phyloP scores from a whole-genome alignment of 2,329 filamentous ascomycete species.

The Hawksworthiomyces lignivorus region DNA sequence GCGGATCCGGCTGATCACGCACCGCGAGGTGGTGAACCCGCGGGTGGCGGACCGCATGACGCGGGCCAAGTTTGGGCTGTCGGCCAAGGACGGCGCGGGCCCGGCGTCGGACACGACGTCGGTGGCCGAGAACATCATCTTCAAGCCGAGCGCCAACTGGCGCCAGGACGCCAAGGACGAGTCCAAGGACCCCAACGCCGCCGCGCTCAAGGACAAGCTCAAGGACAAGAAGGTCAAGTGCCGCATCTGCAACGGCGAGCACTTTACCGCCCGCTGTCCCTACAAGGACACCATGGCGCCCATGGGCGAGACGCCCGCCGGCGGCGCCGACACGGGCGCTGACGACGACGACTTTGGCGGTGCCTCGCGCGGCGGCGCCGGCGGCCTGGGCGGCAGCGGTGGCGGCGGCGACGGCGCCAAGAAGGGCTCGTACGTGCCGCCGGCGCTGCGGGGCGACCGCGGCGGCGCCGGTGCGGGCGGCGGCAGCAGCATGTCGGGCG shows the following conservation, averaged over 20 bases:
- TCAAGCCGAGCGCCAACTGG: constrained; percentile 90
- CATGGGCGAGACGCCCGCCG: constrained; percentile 53
- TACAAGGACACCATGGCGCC: constrained; percentile 99
- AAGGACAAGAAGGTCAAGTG: constrained; percentile 99
- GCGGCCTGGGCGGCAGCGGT: constrained; percentile 35
- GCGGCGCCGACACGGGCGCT: constrained; percentile 50
- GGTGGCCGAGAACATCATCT: constrained; percentile 96
- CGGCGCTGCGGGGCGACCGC: constrained; percentile 71
- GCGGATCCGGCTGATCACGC: constrained; percentile 83
- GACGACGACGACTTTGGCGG: constrained; percentile 47
- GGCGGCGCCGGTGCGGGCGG: constrained; percentile 54
- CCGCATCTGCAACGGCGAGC: constrained; percentile 96
- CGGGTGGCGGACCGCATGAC: constrained; percentile 89
- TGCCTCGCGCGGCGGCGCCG: constrained; percentile 38
- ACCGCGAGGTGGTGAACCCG: constrained; percentile 92
- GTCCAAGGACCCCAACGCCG: constrained; percentile 63
- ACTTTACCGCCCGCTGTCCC: constrained; percentile 97
- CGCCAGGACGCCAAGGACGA: constrained; percentile 79
- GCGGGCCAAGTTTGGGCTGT: constrained; percentile 88
- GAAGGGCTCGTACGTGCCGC: constrained; percentile 85
- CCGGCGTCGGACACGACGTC: constrained; percentile 80
- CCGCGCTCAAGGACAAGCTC: constrained; percentile 71
- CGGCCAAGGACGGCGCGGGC: constrained; percentile 75
- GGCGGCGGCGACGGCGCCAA: constrained; percentile 56
- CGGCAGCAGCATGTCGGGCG: constrained; percentile 59